These are phyloP conservation scores for Gaeumannomyces tritici DNA, from an alignment of 2,329 filamentous ascomycete species.

Conservation along the genomic window DNA sequence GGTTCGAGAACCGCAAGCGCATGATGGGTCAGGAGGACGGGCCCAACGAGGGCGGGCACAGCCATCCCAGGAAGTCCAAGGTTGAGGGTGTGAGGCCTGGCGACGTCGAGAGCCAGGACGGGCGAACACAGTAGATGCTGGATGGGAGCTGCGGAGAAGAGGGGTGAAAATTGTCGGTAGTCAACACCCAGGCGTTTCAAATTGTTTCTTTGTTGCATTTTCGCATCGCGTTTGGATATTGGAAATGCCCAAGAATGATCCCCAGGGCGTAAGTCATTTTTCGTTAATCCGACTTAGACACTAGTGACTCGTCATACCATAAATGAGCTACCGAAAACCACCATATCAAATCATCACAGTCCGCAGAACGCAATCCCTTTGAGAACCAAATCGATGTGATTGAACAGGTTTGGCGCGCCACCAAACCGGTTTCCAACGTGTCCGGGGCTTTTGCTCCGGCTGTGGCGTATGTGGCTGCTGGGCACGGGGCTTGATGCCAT, in stretches of 20 bases:
- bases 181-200: background rate
- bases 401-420: too few relatives aligned
- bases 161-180: background rate
- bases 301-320: too few relatives aligned
- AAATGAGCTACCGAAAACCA: too few relatives aligned
- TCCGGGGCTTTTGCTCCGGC: background rate
- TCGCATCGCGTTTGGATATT: background rate
- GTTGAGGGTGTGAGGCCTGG: background rate
- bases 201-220: background rate
- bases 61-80: background rate
- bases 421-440: background rate
- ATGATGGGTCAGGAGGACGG: constrained; percentile 11
- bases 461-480: background rate
- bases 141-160: background rate
- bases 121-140: background rate
- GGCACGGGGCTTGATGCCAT: background rate
- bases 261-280: too few relatives aligned
- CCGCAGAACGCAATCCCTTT: too few relatives aligned
- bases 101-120: background rate
- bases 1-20: constrained; percentile 18
- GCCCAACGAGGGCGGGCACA: constrained; percentile 2
- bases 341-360: too few relatives aligned
- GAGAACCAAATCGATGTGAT: too few relatives aligned
- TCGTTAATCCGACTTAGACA: too few relatives aligned
- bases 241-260: background rate